phyloP scores from a whole-genome alignment of 768 basidiomycete species.

The Tylopilus balloui region DNA sequence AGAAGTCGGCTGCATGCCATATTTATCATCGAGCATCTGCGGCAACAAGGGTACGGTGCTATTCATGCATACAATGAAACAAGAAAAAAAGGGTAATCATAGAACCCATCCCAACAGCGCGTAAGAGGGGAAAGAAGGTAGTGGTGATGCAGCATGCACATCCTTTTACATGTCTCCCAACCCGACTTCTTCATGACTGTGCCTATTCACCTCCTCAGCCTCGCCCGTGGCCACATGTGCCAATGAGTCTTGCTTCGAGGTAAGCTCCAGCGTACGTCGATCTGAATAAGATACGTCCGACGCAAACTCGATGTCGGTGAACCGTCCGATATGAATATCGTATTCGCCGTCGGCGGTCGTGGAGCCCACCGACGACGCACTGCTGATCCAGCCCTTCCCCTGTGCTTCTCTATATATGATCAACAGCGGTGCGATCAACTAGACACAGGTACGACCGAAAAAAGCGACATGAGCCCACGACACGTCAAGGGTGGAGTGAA shows the following conservation, averaged over 20 bases:
- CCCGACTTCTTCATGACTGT: constrained; percentile 40
- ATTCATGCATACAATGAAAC: too few relatives aligned
- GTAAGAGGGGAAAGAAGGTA: not conserved
- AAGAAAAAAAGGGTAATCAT: not conserved
- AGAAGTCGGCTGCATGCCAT: too few relatives aligned
- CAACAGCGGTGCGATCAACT: constrained; percentile 37
- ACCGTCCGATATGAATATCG: constrained; percentile 12
- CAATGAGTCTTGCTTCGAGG: constrained; percentile 5
- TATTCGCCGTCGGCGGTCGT: not conserved
- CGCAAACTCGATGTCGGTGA: constrained; percentile 25
- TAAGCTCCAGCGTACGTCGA: constrained; percentile 1
- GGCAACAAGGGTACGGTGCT: too few relatives aligned
- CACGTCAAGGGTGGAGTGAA: too few relatives aligned
- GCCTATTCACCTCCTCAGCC: constrained; percentile 51
- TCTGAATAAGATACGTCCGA: constrained; percentile 11
- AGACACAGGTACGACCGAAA: not conserved
- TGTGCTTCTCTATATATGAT: constrained; percentile 38
- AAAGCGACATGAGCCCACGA: constrained; percentile 6
- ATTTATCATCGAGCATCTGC: too few relatives aligned
- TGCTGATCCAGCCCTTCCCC: constrained; percentile 35
- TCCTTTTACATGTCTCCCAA: not conserved
- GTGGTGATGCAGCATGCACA: not conserved
- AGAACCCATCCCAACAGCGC: not conserved
- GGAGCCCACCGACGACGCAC: constrained; percentile 2
- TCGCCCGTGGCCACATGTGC: not conserved